Base-by-base conservation (phyloP, 2,329 filamentous ascomycete species). In the Samsoniella hepiali region DNA sequence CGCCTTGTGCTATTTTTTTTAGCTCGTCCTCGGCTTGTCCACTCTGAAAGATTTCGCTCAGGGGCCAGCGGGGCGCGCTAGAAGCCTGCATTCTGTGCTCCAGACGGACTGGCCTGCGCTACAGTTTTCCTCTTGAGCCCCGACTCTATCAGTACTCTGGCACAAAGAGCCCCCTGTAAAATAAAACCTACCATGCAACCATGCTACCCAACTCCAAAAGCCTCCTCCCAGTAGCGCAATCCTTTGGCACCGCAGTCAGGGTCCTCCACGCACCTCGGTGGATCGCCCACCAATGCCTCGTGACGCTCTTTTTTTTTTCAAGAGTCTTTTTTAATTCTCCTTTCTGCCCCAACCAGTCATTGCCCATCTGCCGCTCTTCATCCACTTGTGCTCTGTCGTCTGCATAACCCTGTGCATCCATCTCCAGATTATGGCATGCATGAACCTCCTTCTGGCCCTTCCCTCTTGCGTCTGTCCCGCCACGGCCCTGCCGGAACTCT, bases 11-110 rank as follows among this genome's bases (percentile, higher is more conserved):
- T 36, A 13, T 38, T 56, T 56, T 13, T 54, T 36, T 40, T 38
- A 40, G 34, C 34, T 38, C n/a, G 22, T 45, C n/a, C n/a, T 34
- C 40, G 29, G 27, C 42, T 31, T 36, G 29, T 27, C 27, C 38
- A 29, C 32, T n/a, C 31, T 53, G 13, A 13, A 27, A 22, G 44
- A 47, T 50, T 50, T 53, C 36, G 27, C 47, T 60, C 58, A 60
- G 58, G 58, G 57, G 58, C 11, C 27, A 42, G 58, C 44, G 58
- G 58, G 58, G 58, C 57, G 47, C 57, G 45, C 47, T 59, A 53
- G 49, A 53, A 53, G 49, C 49, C 29, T 53, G 29, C 49, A 53
- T 53, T 53, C 32, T 53, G 31, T 15, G 49, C 49, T 53, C 29
- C 49, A 36, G 49, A 36, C 49, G 29, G 29, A 53, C 17, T 53